Base-by-base conservation (phyloP, 75 land plant genomes). In the Ceratopteris richardii region DNA sequence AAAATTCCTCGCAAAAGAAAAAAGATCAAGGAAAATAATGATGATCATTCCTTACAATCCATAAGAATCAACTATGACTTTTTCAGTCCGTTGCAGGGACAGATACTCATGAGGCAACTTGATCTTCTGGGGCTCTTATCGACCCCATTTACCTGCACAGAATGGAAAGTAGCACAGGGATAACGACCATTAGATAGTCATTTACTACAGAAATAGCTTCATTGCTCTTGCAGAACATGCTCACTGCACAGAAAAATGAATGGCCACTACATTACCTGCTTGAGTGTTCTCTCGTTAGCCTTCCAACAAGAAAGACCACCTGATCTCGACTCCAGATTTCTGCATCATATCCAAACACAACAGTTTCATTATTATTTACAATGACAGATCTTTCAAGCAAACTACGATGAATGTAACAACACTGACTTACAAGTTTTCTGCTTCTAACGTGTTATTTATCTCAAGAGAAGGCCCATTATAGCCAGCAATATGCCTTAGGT, bases 361-460 rank as follows among this genome's bases (percentile, higher is more conserved):
- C 14, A 19, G 9, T 19, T n/a, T n/a, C n/a, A n/a, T n/a, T n/a
- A n/a, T n/a, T n/a, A n/a, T n/a, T n/a, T n/a, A n/a, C n/a, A n/a
- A n/a, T n/a, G n/a, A n/a, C n/a, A n/a, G n/a, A n/a, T 9, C 42
- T n/a, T n/a, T n/a, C n/a, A n/a, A n/a, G n/a, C 42, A 40, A 9
- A 40, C 13, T 40, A 10, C 14, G 42, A 40, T 40, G 13, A 40
- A 9, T 6, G 50, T 2, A 9, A 14, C 17, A 2, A n/a, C 2
- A 6, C 4, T 46, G 50, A 75, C 90, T 44, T 73, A 86, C 90
- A 83, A 46, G 48, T 86, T 86, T 46, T 86, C 90, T 47, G 80
- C 83, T 67, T 86, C 90, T 67, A 86, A 86, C 76, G 77, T 86
- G 53, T 79, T 86, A 42, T 82, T 83, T 40, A 86, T 77, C 17